Percentiles rank a stretch among this genome's conserved stretches.
Evolutionary conservation across 768 basidiomycete species (phyloP).

Genomic region (Podaxis rugospora): DNA sequence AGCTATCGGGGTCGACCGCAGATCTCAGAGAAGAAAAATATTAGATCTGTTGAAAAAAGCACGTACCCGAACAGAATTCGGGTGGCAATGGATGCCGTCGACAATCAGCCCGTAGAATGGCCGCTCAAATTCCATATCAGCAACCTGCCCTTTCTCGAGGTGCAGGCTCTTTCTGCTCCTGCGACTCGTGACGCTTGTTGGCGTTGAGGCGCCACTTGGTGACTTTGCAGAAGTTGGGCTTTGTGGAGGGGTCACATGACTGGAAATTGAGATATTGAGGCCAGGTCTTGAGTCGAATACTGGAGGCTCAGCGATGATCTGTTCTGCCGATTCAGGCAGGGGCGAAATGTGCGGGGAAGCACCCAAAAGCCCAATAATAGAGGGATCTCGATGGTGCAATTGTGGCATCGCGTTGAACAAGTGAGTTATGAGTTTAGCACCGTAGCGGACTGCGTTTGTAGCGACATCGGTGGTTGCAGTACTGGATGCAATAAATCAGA

Average conservation of each 20-base stretch:
- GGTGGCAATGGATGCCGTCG: constrained; percentile 89
- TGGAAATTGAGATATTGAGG: background rate
- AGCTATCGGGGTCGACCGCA: constrained; percentile 38
- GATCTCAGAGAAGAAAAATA: background rate
- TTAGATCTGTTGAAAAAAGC: background rate
- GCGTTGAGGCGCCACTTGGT: constrained; percentile 18
- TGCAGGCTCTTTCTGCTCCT: constrained; percentile 30
- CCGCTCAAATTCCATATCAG: constrained; percentile 53
- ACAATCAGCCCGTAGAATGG: constrained; percentile 90
- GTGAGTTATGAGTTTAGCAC: constrained; percentile 86
- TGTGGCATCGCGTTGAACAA: constrained; percentile 94
- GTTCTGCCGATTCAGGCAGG: background rate
- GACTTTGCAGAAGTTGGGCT: constrained; percentile 1
- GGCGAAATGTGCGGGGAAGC: constrained; percentile 61
- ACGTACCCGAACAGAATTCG: constrained; percentile 81
- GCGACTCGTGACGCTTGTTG: constrained; percentile 13
- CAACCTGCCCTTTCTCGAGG: constrained; percentile 45
- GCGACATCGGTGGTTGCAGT: constrained; percentile 74
- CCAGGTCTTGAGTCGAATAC: background rate
- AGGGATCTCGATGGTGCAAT: constrained; percentile 85
- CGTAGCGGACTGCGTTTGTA: constrained; percentile 61
- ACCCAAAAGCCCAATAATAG: constrained; percentile 85
- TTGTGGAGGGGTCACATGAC: background rate
- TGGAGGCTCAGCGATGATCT: background rate
- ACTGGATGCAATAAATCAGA: constrained; percentile 31